phyloP scores from a whole-genome alignment of 371 early-diverging fungal genomes.

The Mucor lusitanicus region DNA sequence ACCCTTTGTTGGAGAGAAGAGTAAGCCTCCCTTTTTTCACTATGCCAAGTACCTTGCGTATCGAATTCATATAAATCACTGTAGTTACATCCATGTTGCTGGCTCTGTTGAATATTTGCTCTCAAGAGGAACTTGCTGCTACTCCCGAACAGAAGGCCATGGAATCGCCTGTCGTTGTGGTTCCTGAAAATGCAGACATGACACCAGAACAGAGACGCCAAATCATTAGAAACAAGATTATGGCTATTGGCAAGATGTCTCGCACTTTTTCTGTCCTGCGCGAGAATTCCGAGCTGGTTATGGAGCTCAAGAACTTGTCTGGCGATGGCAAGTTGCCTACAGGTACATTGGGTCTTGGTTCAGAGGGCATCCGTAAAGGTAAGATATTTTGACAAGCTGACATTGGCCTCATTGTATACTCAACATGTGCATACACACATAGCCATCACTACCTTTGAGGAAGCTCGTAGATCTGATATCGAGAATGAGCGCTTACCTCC shows the following conservation, averaged over 20 bases:
- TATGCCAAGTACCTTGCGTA: not conserved
- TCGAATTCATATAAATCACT: not conserved
- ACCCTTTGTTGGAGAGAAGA: constrained; percentile 98
- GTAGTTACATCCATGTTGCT: constrained; percentile 93
- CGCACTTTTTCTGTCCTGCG: constrained; percentile 87
- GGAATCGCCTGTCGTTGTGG: constrained; percentile 7
- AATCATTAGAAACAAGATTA: constrained; percentile 86
- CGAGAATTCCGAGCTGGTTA: constrained; percentile 86
- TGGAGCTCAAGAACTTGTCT: constrained; percentile 87
- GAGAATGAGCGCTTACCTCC: constrained; percentile 95
- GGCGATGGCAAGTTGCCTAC: constrained; percentile 79
- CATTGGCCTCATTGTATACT: not conserved
- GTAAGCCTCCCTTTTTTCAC: constrained; percentile 37
- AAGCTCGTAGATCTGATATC: constrained; percentile 84
- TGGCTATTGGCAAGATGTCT: constrained; percentile 91
- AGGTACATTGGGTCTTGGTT: constrained; percentile 86
- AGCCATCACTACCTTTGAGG: constrained; percentile 91
- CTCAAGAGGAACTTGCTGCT: constrained; percentile 72
- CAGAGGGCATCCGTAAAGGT: constrained; percentile 87
- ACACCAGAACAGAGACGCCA: constrained; percentile 61
- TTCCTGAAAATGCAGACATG: constrained; percentile 4
- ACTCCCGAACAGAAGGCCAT: constrained; percentile 32
- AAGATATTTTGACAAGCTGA: not conserved
- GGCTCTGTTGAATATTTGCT: constrained; percentile 89
- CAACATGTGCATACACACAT: not conserved